Conservation (phyloP, 2,329 filamentous ascomycete species). For the Anisogramma anomala region DNA sequence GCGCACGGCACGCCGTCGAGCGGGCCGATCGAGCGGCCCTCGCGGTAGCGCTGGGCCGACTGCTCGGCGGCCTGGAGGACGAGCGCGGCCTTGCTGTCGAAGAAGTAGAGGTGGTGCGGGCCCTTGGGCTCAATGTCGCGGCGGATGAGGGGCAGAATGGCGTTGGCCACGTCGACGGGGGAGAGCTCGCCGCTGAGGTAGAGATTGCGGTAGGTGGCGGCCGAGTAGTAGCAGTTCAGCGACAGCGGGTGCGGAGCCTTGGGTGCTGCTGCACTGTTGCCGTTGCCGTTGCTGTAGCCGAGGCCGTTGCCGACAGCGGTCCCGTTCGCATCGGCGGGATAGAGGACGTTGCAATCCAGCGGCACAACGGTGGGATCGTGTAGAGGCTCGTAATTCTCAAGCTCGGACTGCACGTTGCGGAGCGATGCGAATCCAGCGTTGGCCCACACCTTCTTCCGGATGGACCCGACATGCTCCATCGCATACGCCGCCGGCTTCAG, state of each 20-base stretch:
- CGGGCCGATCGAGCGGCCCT: slow-evolving; percentile 46
- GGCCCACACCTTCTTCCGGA: slow-evolving; percentile 47
- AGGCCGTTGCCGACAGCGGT: slow-evolving; percentile 38
- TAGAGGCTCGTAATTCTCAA: slow-evolving; percentile 39
- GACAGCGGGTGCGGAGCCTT: slow-evolving; percentile 14
- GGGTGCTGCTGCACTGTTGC: background rate
- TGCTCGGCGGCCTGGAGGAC: slow-evolving; percentile 32
- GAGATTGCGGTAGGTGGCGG: slow-evolving; percentile 32
- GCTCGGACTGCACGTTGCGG: slow-evolving; percentile 36
- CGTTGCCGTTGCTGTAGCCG: slow-evolving; percentile 37
- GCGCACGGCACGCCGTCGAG: slow-evolving; percentile 64
- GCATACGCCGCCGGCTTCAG: slow-evolving; percentile 42
- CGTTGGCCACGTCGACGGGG: slow-evolving; percentile 32
- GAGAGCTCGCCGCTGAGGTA: slow-evolving; percentile 35
- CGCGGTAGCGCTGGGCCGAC: slow-evolving; percentile 36
- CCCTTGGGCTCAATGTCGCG: slow-evolving; percentile 27
- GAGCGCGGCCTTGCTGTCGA: slow-evolving; percentile 30
- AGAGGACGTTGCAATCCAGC: slow-evolving; percentile 28
- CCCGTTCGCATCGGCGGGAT: slow-evolving; percentile 34
- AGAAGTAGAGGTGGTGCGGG: slow-evolving; percentile 32
- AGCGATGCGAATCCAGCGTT: slow-evolving; percentile 53
- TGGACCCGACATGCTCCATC: slow-evolving; percentile 43
- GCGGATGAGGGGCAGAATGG: slow-evolving; percentile 35
- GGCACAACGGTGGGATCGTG: slow-evolving; percentile 37
- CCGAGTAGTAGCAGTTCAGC: slow-evolving; percentile 31